A percentile compares a stretch with the other conserved stretches of the same genome.
phyloP scores from a whole-genome alignment of 2,329 filamentous ascomycete species.

The Penicillium sp. region DNA sequence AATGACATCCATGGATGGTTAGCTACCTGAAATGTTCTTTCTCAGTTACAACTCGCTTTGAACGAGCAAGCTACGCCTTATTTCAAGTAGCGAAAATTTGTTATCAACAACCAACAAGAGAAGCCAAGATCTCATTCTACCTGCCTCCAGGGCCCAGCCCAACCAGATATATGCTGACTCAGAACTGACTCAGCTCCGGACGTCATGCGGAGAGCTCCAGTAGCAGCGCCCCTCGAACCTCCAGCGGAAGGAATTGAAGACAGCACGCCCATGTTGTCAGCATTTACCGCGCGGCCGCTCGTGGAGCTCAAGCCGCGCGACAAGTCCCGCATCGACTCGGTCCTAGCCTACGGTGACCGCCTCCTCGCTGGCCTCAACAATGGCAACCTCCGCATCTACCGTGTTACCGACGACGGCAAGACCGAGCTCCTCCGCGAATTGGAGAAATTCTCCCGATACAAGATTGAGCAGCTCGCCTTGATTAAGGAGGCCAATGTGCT shows the following conservation, averaged over 20 bases:
- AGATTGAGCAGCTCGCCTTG: constrained; percentile 89
- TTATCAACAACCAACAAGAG: not conserved
- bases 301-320: constrained; percentile 95
- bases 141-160: not conserved
- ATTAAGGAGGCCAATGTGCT: constrained; percentile 94
- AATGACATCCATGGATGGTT: not conserved
- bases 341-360: constrained; percentile 88
- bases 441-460: constrained; percentile 87
- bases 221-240: constrained; percentile 9
- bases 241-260: constrained; percentile 20
- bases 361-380: constrained; percentile 90
- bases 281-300: constrained; percentile 93
- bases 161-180: constrained; percentile 7
- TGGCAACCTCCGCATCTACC: constrained; percentile 84
- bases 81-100: no score
- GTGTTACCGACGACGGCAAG: constrained; percentile 63
- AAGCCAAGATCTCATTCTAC: not conserved
- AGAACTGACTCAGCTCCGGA: constrained; percentile 16
- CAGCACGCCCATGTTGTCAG: constrained; percentile 74
- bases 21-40: not conserved
- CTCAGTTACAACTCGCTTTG: not conserved
- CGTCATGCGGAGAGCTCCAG: constrained; percentile 14
- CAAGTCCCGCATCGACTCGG: constrained; percentile 95
- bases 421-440: constrained; percentile 88
- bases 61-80: not conserved